A percentile compares a stretch with the other conserved stretches of the same genome.
Evolutionary conservation across 129 eudicot genomes (phyloP).

Genomic region (Mikania micrantha): DNA sequence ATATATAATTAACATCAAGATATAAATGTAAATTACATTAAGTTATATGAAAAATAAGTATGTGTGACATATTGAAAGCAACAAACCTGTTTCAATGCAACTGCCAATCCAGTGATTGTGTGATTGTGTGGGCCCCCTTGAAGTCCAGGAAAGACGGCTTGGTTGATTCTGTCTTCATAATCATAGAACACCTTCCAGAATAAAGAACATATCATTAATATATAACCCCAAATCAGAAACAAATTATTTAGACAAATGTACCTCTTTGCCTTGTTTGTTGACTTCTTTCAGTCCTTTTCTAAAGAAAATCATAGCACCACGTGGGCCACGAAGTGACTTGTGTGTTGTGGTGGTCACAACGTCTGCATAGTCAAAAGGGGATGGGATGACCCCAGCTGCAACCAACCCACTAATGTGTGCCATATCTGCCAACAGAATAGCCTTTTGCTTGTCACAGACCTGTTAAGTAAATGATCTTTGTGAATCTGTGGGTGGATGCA

Average conservation of each 20-base stretch:
- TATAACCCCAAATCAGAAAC: neutral
- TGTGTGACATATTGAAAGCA: neutral
- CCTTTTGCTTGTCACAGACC: constrained; percentile 96
- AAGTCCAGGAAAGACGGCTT: constrained; percentile 99
- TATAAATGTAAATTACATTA: neutral
- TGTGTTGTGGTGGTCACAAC: constrained; percentile 93
- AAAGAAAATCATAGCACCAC: constrained; percentile 19
- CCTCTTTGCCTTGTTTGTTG: constrained; percentile 3
- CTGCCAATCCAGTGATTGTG: constrained; percentile 67
- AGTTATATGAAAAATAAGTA: neutral
- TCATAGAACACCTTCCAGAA: constrained; percentile 48
- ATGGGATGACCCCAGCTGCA: constrained; percentile 83
- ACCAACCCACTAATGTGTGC: constrained; percentile 95
- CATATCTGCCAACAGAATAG: constrained; percentile 84
- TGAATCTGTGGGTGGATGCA: neutral
- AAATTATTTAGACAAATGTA: neutral
- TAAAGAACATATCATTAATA: neutral
- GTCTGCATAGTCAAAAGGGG: constrained; percentile 89
- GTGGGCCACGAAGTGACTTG: constrained; percentile 31
- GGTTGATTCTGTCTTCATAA: constrained; percentile 91
- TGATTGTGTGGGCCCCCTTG: constrained; percentile 99
- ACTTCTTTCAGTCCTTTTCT: constrained; percentile 3
- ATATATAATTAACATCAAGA: constrained; percentile 5
- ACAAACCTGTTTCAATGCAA: constrained; percentile 96
- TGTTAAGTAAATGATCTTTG: constrained; percentile 18